Conservation (phyloP, 108 stramenopile species). For the Mediolabrus comicus region DNA sequence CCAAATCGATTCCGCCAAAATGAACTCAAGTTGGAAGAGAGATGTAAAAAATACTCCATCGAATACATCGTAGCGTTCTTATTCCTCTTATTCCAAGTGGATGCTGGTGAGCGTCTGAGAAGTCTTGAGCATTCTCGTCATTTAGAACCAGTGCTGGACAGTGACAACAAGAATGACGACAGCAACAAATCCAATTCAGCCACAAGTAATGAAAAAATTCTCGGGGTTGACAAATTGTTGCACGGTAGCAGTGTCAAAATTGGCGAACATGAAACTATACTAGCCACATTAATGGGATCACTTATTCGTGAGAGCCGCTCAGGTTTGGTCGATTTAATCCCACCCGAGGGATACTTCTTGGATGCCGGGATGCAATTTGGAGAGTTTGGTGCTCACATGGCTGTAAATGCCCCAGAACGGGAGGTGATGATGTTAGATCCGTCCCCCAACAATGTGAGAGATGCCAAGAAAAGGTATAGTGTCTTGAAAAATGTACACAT, state of each 20-base stretch:
- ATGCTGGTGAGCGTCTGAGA: no score
- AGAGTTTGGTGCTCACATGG: conserved; percentile 13
- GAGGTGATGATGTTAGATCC: conserved; percentile 16
- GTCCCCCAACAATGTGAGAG: conserved; percentile 9
- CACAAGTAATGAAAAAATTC: neutral
- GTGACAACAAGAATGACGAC: neutral
- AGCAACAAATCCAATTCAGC: neutral
- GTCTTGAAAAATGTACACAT: neutral
- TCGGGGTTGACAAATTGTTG: neutral
- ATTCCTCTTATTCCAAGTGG: no score
- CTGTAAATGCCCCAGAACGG: conserved; percentile 7
- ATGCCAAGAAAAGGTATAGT: neutral
- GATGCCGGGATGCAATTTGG: conserved; percentile 22
- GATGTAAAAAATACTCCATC: no score
- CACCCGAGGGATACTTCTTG: conserved; percentile 6
- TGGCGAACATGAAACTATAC: neutral
- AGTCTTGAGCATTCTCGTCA: no score
- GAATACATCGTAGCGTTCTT: no score
- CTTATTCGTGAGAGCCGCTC: conserved; percentile 3
- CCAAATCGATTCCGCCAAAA: no score
- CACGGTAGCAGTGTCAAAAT: neutral
- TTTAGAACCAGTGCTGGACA: no score
- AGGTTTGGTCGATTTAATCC: conserved; percentile 9
- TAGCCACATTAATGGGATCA: neutral
- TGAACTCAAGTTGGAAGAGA: no score